Conservation (phyloP, 2,329 filamentous ascomycete species). For the Alternaria angustiovoidea region DNA sequence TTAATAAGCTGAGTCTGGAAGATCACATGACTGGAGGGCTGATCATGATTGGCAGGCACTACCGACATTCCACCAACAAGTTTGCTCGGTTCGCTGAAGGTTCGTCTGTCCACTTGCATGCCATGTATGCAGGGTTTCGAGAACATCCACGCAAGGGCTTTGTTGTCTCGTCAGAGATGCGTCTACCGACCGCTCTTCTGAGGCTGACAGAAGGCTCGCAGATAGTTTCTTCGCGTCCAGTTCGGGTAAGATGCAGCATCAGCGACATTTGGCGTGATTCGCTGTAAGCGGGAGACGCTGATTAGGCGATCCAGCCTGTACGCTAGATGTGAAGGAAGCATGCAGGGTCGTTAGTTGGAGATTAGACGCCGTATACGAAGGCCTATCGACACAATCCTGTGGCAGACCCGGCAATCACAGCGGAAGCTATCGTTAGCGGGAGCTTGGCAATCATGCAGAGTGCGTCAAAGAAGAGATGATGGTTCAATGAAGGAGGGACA, state of each 20-base stretch:
- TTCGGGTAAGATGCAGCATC: no score
- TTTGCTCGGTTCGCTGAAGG: background rate
- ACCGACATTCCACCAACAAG: background rate
- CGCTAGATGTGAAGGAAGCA: background rate
- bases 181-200: slow-evolving; percentile 2
- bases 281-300: background rate
- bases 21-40: background rate
- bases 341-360: background rate
- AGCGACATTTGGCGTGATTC: no score
- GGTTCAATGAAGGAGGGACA: slow-evolving; percentile 2
- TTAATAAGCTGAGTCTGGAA: slow-evolving; percentile 1
- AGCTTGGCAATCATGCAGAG: background rate
- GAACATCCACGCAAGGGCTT: slow-evolving; percentile 9
- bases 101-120: slow-evolving; percentile 1
- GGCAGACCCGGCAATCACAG: background rate
- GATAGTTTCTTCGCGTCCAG: no score
- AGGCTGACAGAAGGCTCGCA: no score
- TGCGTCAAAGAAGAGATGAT: slow-evolving; percentile 1
- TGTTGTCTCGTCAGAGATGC: slow-evolving; percentile 6
- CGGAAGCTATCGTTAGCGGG: slow-evolving; percentile 5
- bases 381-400: background rate
- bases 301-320: background rate
- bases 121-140: background rate
- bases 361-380: background rate
- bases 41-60: background rate